These are phyloP conservation scores for Claviceps humidiphila DNA, from an alignment of 2,329 filamentous ascomycete species.

Conservation along the genomic window DNA sequence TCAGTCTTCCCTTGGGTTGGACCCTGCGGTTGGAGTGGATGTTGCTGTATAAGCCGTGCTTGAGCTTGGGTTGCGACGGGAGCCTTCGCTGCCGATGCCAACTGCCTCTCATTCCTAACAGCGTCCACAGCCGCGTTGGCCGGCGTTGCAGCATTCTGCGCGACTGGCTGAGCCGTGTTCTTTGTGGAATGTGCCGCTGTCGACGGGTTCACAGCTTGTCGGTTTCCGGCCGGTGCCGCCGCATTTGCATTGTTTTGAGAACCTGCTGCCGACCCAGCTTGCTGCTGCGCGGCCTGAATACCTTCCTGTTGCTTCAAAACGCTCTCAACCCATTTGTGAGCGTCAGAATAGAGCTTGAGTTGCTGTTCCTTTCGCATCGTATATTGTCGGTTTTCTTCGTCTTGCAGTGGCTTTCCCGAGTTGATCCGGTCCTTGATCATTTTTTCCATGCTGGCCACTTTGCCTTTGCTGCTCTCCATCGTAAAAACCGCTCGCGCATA, in stretches of 20 bases:
- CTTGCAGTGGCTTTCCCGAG: constrained; percentile 28
- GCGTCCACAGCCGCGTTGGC: constrained; percentile 32
- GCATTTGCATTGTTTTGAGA: constrained; percentile 12
- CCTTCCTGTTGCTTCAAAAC: constrained; percentile 33
- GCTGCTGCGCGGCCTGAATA: constrained; percentile 16
- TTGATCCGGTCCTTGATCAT: constrained; percentile 28
- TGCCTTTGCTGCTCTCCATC: constrained; percentile 33
- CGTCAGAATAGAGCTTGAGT: constrained; percentile 32
- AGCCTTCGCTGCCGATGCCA: constrained; percentile 15
- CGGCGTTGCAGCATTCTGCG: constrained; percentile 23
- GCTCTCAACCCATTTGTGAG: constrained; percentile 32
- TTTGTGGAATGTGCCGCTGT: constrained; percentile 10
- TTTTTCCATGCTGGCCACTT: constrained; percentile 29
- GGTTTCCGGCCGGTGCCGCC: constrained; percentile 13
- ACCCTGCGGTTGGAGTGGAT: constrained; percentile 13
- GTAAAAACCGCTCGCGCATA: constrained; percentile 35
- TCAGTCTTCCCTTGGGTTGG: constrained; percentile 17
- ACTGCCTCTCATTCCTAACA: constrained; percentile 29
- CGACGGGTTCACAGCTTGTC: constrained; percentile 13
- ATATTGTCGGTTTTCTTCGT: constrained; percentile 33
- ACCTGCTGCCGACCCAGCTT: neutral
- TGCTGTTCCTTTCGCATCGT: constrained; percentile 30
- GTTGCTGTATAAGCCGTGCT: constrained; percentile 16
- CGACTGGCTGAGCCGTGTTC: constrained; percentile 16
- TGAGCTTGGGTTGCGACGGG: constrained; percentile 13